Evolutionary conservation across 2,329 filamentous ascomycete species (phyloP), one percentile per base, ranked within the genome.

Genomic region (Penicillium sp.): DNA sequence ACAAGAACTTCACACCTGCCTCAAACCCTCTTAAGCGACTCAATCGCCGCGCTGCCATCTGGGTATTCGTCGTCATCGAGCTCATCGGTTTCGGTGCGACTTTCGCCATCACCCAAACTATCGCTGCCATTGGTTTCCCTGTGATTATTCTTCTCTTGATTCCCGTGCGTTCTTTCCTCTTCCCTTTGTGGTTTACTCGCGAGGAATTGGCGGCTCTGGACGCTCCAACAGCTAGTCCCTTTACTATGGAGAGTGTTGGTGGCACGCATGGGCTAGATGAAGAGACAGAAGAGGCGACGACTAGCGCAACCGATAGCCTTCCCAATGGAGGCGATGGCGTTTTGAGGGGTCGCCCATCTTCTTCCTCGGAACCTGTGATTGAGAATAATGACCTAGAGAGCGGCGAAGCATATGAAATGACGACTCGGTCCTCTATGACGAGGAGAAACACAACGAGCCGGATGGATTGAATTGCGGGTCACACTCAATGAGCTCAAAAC

Each of bases 61-160:
- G 87, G 87, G 71, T 74, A 4, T 93, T 92, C 64, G 85, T 90
- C 6, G 73, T 72, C 7, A 71, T 90, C 31, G 85, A 91, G 70
- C 72, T 92, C 4, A 23, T 86, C 41, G 87, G 84, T 0, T 91
- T 92, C 62, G 88, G 79, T 2, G 88, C 85, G 21, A 93, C 89
- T 0, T 91, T 93, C 68, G 88, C 89, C 53, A 89, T 92, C 63
- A 91, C 89, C 0, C 86, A 93, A 73, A 92, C 89, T 0, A 86
- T 92, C 45, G 89, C 88, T 2, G 89, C 89, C 2, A 88, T 93
- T 10, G 89, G 89, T 0, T 93, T 92, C 60, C 89, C 89, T 8
- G 79, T 90, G 33, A 81, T 90, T 58, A 90, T 91, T 64, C 72
- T 90, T 44, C 70, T 83, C 15, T 76, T 90, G 5, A 85, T 90